These are phyloP conservation scores for Arachis stenosperma DNA, from an alignment of 306 rosid genomes.

Conservation along the genomic window DNA sequence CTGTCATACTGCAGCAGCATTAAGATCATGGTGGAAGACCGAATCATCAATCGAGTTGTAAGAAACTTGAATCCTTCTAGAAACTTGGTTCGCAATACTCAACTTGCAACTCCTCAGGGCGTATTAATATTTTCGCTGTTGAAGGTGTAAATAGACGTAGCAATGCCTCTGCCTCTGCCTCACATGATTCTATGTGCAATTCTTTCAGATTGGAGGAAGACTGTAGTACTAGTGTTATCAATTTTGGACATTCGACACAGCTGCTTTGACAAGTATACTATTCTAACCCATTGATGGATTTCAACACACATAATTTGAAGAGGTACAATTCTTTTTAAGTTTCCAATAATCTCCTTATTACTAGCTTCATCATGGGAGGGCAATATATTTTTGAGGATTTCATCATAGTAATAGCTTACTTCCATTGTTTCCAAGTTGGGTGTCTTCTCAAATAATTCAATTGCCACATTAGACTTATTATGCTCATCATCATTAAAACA, in stretches of 20 bases:
- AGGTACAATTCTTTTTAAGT: neutral
- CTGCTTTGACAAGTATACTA: neutral
- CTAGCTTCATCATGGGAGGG: too few species aligned
- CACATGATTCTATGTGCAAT: neutral
- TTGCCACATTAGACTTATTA: neutral
- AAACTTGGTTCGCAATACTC: neutral
- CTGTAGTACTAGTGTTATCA: neutral
- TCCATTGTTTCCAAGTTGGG: neutral
- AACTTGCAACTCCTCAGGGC: neutral
- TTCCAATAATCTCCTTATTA: neutral
- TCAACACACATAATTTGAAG: rapidly evolving
- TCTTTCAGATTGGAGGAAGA: neutral
- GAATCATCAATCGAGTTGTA: too few species aligned
- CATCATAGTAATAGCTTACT: rapidly evolving
- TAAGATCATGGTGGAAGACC: too few species aligned
- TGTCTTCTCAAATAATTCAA: too few species aligned
- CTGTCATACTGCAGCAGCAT: too few species aligned
- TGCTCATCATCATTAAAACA: neutral
- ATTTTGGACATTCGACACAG: neutral
- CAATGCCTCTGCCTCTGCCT: neutral
- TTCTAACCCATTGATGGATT: neutral
- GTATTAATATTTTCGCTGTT: conserved; percentile 1
- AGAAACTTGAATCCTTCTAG: too few species aligned
- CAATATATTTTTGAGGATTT: neutral
- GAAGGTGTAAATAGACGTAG: neutral